Percentiles rank a stretch among this genome's conserved stretches.
Evolutionary conservation across 805 yeast genomes (phyloP).

Genomic region (Kurtzmaniella fragi): DNA sequence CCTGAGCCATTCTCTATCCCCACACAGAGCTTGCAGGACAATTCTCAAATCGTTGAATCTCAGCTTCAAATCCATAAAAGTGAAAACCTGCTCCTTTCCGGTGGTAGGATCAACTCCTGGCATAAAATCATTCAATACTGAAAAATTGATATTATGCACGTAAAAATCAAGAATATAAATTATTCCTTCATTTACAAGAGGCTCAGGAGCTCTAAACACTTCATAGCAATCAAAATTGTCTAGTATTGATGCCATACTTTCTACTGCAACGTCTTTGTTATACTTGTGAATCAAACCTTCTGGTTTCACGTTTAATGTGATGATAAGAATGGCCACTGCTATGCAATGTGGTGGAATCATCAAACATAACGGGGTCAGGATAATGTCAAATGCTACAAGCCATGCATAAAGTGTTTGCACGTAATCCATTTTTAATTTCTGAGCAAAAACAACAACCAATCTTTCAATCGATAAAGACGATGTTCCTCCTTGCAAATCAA

Average conservation of each 20-base stretch:
- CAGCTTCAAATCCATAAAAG: conserved; percentile 40
- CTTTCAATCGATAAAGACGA: conserved; percentile 49
- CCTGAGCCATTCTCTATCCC: conserved; percentile 21
- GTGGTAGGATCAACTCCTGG: conserved; percentile 28
- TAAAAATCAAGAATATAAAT: conserved; percentile 57
- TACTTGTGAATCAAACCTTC: conserved; percentile 20
- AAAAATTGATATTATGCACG: conserved; percentile 49
- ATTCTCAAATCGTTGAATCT: conserved; percentile 35
- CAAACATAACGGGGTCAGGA: conserved; percentile 62
- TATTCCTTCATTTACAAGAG: conserved; percentile 46
- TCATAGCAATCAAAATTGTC: conserved; percentile 28
- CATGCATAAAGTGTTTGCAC: conserved; percentile 56
- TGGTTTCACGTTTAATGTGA: conserved; percentile 50
- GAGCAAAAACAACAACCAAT: conserved; percentile 57
- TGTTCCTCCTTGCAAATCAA: conserved; percentile 63
- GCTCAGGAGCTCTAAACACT: conserved; percentile 39
- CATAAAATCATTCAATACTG: conserved; percentile 43
- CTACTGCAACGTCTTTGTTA: conserved; percentile 11
- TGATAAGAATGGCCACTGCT: conserved; percentile 61
- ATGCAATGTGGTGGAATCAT: conserved; percentile 72
- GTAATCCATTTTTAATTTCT: conserved; percentile 41
- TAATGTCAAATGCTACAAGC: conserved; percentile 71
- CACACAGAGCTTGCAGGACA: conserved; percentile 25
- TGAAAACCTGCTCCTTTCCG: conserved; percentile 45
- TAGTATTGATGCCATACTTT: conserved; percentile 17